Evolutionary conservation across 768 basidiomycete species (phyloP).

Genomic region (Suillus tomentosus): DNA sequence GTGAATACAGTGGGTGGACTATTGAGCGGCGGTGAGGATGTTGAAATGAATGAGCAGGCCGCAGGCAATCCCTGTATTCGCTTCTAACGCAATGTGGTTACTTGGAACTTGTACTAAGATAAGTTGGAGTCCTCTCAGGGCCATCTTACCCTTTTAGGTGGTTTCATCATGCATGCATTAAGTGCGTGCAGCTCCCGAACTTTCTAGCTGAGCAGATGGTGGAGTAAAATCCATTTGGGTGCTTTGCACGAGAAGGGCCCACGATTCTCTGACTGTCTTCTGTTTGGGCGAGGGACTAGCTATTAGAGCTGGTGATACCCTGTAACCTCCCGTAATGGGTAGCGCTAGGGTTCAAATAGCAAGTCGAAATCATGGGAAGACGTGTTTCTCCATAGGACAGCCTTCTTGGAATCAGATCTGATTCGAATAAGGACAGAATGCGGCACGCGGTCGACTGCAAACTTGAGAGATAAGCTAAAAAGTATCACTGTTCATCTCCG

Average conservation of each 20-base stretch:
- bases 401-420: not conserved
- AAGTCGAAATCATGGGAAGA: slow-evolving; percentile 1
- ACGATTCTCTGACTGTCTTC: not conserved
- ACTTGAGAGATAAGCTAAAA: slow-evolving; percentile 2
- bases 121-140: not conserved
- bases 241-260: not conserved
- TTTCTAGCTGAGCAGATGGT: slow-evolving; percentile 1
- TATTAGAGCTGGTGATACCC: slow-evolving; percentile 1
- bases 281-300: not conserved
- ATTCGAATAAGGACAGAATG: not conserved
- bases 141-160: slow-evolving; percentile 2
- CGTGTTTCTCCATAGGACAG: not conserved
- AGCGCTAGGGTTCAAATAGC: not conserved
- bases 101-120: not conserved
- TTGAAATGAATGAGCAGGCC: slow-evolving; percentile 12
- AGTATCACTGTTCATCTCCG: slow-evolving; percentile 5
- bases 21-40: slow-evolving; percentile 37
- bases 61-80: not conserved
- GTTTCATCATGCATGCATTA: not conserved
- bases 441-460: not conserved
- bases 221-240: slow-evolving; percentile 1
- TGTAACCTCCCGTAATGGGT: not conserved
- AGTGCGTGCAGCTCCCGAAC: not conserved
- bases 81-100: slow-evolving; percentile 4
- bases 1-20: slow-evolving; percentile 36